phyloP scores from a whole-genome alignment of 1,139 yeast genomes.

The Yamadazyma triangularis region DNA sequence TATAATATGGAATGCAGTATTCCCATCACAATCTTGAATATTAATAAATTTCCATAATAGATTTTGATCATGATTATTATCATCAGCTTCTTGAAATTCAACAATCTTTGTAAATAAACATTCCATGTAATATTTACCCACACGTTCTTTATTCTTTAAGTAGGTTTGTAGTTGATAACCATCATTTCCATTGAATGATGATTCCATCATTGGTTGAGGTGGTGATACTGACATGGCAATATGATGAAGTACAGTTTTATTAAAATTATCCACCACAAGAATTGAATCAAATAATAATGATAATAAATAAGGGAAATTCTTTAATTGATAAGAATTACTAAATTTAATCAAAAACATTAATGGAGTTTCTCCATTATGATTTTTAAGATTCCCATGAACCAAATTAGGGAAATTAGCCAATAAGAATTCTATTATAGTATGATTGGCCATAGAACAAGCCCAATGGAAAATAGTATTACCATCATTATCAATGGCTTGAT shows the following conservation, averaged over 20 bases:
- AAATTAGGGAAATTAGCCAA: constrained; percentile 39
- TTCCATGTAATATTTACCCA: constrained; percentile 81
- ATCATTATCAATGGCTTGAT: constrained; percentile 84
- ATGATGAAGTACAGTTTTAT: constrained; percentile 79
- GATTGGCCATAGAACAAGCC: constrained; percentile 90
- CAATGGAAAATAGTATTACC: constrained; percentile 95
- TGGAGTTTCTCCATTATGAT: constrained; percentile 81
- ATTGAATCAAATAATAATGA: constrained; percentile 76
- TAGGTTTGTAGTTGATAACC: constrained; percentile 13
- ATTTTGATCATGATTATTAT: constrained; percentile 5
- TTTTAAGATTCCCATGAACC: constrained; percentile 61
- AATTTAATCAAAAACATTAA: constrained; percentile 84
- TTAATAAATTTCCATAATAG: constrained; percentile 66
- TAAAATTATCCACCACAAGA: constrained; percentile 62
- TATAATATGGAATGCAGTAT: constrained; percentile 83
- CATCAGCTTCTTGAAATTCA: constrained; percentile 21
- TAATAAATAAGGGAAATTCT: constrained; percentile 68
- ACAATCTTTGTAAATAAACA: constrained; percentile 58
- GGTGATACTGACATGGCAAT: constrained; percentile 42
- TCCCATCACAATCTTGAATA: constrained; percentile 78
- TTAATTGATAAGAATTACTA: constrained; percentile 76
- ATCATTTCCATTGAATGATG: constrained; percentile 9
- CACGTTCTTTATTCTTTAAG: constrained; percentile 52
- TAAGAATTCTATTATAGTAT: constrained; percentile 67
- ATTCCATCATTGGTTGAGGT: constrained; percentile 8